phyloP scores from a whole-genome alignment of 2,329 filamentous ascomycete species.

The Keithomyces neogunnii region DNA sequence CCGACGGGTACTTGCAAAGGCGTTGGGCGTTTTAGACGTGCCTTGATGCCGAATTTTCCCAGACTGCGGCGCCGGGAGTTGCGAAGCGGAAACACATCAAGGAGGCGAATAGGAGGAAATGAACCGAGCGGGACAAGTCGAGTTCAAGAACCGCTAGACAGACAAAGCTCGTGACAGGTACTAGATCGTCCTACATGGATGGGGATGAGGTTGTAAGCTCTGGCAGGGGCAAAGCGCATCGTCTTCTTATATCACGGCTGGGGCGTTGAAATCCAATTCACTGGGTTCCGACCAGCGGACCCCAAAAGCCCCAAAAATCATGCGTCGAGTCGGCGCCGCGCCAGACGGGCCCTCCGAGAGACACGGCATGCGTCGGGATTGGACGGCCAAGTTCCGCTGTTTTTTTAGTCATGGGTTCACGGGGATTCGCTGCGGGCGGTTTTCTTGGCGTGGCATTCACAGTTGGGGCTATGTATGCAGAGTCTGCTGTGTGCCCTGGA shows the following conservation, averaged over 20 bases:
- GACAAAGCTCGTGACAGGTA: no score
- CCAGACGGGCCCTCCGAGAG: background rate
- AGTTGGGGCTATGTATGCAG: no score
- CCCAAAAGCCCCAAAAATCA: background rate
- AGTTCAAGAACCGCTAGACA: no score
- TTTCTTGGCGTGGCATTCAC: slow-evolving; percentile 12
- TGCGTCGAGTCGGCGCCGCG: background rate
- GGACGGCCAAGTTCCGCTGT: background rate
- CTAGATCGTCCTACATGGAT: no score
- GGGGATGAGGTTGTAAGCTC: no score
- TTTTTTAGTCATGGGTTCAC: background rate
- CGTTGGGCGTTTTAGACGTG: no score
- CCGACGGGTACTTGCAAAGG: background rate
- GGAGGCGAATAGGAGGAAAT: no score
- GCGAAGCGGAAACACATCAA: no score
- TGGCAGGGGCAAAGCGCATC: background rate
- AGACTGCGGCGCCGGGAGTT: background rate
- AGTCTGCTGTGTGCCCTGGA: background rate
- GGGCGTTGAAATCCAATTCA: background rate
- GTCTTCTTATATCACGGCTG: background rate
- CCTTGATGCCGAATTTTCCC: no score
- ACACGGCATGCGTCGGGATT: slow-evolving; percentile 3
- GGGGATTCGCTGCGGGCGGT: slow-evolving; percentile 16
- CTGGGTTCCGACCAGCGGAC: background rate
- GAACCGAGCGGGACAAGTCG: no score